Evolutionary conservation across 768 basidiomycete species (phyloP).

Genomic region (Psilocybe sp.): DNA sequence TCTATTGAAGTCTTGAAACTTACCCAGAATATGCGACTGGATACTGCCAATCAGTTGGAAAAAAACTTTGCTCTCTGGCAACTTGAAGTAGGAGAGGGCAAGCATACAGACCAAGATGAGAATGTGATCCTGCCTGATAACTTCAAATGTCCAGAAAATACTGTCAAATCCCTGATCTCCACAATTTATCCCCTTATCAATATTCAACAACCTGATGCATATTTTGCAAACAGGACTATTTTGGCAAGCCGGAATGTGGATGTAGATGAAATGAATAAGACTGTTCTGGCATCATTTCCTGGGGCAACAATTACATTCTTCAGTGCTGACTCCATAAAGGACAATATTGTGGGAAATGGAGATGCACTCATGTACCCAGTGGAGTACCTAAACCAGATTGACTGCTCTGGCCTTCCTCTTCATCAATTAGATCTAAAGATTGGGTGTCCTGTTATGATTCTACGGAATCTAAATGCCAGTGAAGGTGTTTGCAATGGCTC

Average conservation of each 20-base stretch:
- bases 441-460: conserved; percentile 33
- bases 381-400: conserved; percentile 30
- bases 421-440: conserved; percentile 23
- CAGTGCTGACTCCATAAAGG: conserved; percentile 27
- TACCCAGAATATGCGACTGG: conserved; percentile 39
- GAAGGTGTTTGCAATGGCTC: conserved; percentile 35
- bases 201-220: too few relatives aligned
- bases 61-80: too few relatives aligned
- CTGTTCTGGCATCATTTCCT: conserved; percentile 19
- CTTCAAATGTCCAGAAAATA: too few relatives aligned
- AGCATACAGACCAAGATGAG: too few relatives aligned
- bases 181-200: too few relatives aligned
- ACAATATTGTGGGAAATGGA: conserved; percentile 11
- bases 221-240: conserved; percentile 32
- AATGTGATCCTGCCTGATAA: too few relatives aligned
- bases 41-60: conserved; percentile 7
- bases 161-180: too few relatives aligned
- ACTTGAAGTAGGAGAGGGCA: too few relatives aligned
- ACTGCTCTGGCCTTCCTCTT: conserved; percentile 28
- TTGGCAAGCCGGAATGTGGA: conserved; percentile 30
- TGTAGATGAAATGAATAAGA: conserved; percentile 30
- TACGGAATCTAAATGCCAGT: conserved; percentile 33
- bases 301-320: conserved; percentile 19
- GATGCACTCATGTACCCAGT: conserved; percentile 14
- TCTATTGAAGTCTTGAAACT: conserved; percentile 29